Base-by-base conservation (phyloP, 176 grass and related monocot genomes). In the Oryza longistaminata region DNA sequence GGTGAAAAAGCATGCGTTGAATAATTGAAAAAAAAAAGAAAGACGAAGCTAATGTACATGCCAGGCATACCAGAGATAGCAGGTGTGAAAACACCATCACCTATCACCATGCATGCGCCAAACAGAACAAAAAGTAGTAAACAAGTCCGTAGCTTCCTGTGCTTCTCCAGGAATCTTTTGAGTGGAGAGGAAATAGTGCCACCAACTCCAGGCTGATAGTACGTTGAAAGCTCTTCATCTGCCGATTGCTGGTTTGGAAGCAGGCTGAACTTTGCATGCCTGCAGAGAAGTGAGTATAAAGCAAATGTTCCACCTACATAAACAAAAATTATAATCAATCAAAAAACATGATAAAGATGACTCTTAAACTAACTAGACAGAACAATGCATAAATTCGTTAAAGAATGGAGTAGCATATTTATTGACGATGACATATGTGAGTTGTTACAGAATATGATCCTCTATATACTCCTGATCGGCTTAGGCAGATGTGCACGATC, bases 171-270 rank as follows among this genome's bases (percentile, higher is more conserved):
- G 82, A 91, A 91, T 80, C 89, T 88, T 89, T 91, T 94, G 16
- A 94, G 83, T 71, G 92, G 89, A 75, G 92, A 94, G 14, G 80
- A 72, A 35, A 81, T 12, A 37, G 43, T 24, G 3, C 80, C 83
- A 74, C 53, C 72, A 62, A 61, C 27, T 75, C 89, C 92, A 84
- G 80, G 86, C 50, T 86, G 78, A 78, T 89, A 91, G 35, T 94
- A 94, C 14, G 89, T 88, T 12, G 92, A 87, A 27, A 94, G 67
- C 50, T 94, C 92, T 88, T 94, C 92, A 50, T 94, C 89, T 81
- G 88, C 92, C 3, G 89, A 86, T 82, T 91, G 92, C 76, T 94
- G 89, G 73, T 94, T 94, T 55, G 92, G 92, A 83, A 94, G 89
- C 80, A 94, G 73, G 84, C 89, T 85, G 80, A 94, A 77, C 52